Evolutionary conservation across 495 filamentous ascomycete genomes (phyloP), one percentile per base, ranked within the genome.

Genomic region (Platismatia glauca): DNA sequence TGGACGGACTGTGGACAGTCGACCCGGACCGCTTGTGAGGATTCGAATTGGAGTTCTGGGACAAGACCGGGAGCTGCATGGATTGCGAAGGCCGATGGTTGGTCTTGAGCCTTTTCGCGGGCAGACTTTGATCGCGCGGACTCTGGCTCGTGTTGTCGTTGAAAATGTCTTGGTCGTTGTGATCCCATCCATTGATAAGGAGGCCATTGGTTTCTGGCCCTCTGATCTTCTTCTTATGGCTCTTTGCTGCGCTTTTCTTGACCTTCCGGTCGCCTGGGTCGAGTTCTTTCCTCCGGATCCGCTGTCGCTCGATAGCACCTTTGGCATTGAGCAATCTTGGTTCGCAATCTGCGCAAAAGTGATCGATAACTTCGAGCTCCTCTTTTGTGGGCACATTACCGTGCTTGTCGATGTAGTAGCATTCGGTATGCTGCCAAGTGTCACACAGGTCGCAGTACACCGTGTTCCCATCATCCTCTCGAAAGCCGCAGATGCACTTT

Each of bases 371-470:
- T 44, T 76, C 74, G 67, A 86, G 82, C 27, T 89, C 82, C 20
- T 67, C 60, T 12, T 67, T 67, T 29, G 41, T 44, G 44, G 90
- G 93, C 52, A 95, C 86, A 41, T 84, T 81, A 57, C 80, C 81
- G 58, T 84, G 77, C 20, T 66, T 48, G 24, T 66, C 64, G 16
- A 55, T 35, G 57, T 88, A 86, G 75, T 96, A 97, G 76, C 94
- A 99, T 68, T 89, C 83, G 65, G 95, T 92, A 75, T 99, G 94
- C 75, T 99, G 94, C 94, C 94, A 99, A 50, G 90, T 95, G 71
- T 96, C 88, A 76, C 94, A 99, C 61, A 77, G 78, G 72, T 99
- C 94, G 81, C 94, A 99, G 75, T 88, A 89, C 61, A 99, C 94
- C 61, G 95, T 99, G 73, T 88, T 90, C 70, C 95, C 94, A 79